Base-by-base conservation (phyloP, 129 eudicot species). In the Smallanthus sonchifolius region DNA sequence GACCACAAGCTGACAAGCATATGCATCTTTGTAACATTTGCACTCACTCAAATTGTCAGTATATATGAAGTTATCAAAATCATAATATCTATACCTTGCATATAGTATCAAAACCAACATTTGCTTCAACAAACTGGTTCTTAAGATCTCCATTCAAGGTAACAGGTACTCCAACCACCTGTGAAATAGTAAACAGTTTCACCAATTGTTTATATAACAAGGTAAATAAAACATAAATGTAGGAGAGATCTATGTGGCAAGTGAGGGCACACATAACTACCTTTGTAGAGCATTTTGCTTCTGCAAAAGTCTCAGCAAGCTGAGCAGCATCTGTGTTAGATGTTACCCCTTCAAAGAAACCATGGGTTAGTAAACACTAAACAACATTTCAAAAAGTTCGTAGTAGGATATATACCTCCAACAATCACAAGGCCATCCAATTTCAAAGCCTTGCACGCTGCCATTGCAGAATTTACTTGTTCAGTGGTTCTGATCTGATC, bases 91-190 rank as follows among this genome's bases (percentile, higher is more conserved):
- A 13, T 86, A 92, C 97, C 96, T 93, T 93, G 74, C 98, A 93
- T 70, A 93, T 93, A 7, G 98, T 93, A 83, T 93, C 98, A 86
- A 87, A 93, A 47, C 98, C 98, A 74, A 93, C 98, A 83, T 87
- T 85, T 68, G 98, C 73, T 81, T 93, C 95, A 79, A 93, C 95
- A 81, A 93, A 93, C 69, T 93, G 98, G 81, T 93, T 93, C 83
- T 87, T 93, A 61, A 93, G 92, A 84, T 93, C 98, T 73, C 98
- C 98, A 67, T 93, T 93, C 77, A 93, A 75, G 16, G 98, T 93
- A 77, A 93, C 98, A 74, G 98, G 98, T 62, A 93, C 91, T 66
- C 98, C 98, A 81, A 93, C 95, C 80, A 93, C 98, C 96, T 90
- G 87, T 44, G 63, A 16, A 70, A 54, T 32, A 39, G 36, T 34